phyloP scores from a whole-genome alignment of 352 stramenopile species.

The Pythium dissotocum region DNA sequence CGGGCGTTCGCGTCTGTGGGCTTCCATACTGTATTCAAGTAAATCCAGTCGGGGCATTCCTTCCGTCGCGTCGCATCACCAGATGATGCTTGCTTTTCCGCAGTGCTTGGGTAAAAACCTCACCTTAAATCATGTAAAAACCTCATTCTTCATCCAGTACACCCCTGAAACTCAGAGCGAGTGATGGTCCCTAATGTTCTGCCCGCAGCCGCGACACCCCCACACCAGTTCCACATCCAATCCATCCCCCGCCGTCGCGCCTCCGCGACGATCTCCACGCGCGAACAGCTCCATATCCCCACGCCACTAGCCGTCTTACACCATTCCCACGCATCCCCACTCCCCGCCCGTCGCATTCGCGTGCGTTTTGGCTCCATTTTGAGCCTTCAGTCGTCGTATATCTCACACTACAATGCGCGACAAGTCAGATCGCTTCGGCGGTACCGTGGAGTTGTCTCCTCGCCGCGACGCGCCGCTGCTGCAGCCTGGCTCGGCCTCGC shows the following conservation, averaged over 20 bases:
- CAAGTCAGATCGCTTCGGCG: constrained; percentile 39
- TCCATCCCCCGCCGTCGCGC: background rate
- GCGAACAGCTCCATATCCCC: background rate
- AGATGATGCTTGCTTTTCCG: background rate
- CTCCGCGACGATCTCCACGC: background rate
- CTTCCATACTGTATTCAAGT: too few species aligned
- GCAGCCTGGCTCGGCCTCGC: constrained; percentile 48
- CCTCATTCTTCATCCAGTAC: background rate
- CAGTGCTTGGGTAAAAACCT: background rate
- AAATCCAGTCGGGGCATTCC: background rate
- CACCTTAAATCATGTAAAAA: background rate
- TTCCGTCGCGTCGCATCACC: background rate
- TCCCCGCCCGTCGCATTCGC: background rate
- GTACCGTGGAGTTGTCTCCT: constrained; percentile 56
- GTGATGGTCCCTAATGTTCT: constrained; percentile 11
- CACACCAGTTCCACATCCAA: background rate
- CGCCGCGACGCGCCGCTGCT: constrained; percentile 59
- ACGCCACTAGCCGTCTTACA: background rate
- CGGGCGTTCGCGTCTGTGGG: too few species aligned
- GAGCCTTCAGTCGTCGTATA: background rate
- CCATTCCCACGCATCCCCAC: background rate
- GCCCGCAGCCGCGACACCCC: too few species aligned
- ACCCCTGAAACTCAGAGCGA: constrained; percentile 10
- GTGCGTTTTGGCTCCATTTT: background rate
- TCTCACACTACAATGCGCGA: constrained; percentile 10